Evolutionary conservation across 1,284 basidiomycete genomes (phyloP).

Genomic region (Exobasidium rhododendri): DNA sequence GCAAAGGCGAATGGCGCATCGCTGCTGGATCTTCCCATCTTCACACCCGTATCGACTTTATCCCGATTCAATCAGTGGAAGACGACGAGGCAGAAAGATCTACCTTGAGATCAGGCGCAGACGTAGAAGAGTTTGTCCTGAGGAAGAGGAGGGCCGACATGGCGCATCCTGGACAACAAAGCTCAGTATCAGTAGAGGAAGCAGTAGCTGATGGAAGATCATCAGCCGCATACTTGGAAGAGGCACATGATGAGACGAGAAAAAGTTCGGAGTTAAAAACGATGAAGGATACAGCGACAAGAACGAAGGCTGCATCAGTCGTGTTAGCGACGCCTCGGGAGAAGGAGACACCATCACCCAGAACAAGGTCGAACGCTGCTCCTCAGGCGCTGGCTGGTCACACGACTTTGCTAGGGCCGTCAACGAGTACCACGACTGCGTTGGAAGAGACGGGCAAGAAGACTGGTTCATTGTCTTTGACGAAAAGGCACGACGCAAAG

Average conservation of each 20-base stretch:
- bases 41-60: slow-evolving; percentile 1
- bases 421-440: too few relatives aligned
- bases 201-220: background rate
- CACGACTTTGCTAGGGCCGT: too few relatives aligned
- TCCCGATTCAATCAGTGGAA: slow-evolving; percentile 2
- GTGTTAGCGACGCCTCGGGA: background rate
- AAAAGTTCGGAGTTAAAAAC: too few relatives aligned
- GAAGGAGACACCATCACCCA: background rate
- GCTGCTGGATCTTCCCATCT: background rate
- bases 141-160: background rate
- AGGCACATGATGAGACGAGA: too few relatives aligned
- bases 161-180: background rate
- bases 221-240: too few relatives aligned
- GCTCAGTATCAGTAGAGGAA: background rate
- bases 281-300: too few relatives aligned
- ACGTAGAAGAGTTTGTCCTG: slow-evolving; percentile 5
- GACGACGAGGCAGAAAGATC: background rate
- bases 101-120: slow-evolving; percentile 1
- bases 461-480: too few relatives aligned
- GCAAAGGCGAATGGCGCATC: slow-evolving; percentile 12
- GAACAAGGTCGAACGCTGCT: slow-evolving; percentile 1
- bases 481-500: too few relatives aligned
- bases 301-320: too few relatives aligned
- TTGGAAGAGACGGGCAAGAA: too few relatives aligned
- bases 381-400: too few relatives aligned